Percentiles rank a stretch among this genome's conserved stretches.
Evolutionary conservation across 2,329 filamentous ascomycete species (phyloP).

Genomic region (Sporothrix humicola): DNA sequence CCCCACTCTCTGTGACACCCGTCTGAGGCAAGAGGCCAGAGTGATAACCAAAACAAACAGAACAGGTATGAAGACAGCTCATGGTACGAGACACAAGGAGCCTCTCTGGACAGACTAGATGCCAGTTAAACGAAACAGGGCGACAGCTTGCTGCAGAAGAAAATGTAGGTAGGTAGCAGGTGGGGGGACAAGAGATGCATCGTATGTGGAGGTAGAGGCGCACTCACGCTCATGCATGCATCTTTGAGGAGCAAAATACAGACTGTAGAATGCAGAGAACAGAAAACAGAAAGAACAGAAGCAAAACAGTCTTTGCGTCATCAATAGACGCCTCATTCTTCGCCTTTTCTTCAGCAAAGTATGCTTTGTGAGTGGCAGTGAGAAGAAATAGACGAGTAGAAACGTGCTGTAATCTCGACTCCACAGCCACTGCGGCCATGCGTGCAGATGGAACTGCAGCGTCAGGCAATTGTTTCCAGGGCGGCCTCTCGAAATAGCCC

Average conservation of each 20-base stretch:
- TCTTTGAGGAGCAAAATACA: background rate
- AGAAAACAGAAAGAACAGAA: no score
- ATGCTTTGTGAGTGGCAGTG: no score
- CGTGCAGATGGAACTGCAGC: background rate
- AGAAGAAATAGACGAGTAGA: no score
- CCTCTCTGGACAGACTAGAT: constrained; percentile 1
- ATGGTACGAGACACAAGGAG: constrained; percentile 12
- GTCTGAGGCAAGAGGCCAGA: background rate
- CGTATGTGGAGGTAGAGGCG: background rate
- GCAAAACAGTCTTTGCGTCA: background rate
- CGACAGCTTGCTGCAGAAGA: background rate
- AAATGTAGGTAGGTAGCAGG: background rate
- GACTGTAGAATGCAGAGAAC: background rate
- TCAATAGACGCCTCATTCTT: background rate
- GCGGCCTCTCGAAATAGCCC: background rate
- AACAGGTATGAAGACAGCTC: background rate
- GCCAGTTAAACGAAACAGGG: constrained; percentile 7
- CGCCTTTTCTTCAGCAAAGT: no score
- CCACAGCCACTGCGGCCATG: constrained; percentile 7
- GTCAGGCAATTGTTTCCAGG: background rate
- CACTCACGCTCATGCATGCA: background rate
- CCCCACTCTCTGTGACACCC: background rate
- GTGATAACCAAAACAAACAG: background rate
- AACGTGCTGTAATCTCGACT: background rate
- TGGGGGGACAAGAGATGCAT: background rate